These are phyloP conservation scores for Epichloe hybrida DNA, from an alignment of 2,329 filamentous ascomycete species.

Conservation along the genomic window DNA sequence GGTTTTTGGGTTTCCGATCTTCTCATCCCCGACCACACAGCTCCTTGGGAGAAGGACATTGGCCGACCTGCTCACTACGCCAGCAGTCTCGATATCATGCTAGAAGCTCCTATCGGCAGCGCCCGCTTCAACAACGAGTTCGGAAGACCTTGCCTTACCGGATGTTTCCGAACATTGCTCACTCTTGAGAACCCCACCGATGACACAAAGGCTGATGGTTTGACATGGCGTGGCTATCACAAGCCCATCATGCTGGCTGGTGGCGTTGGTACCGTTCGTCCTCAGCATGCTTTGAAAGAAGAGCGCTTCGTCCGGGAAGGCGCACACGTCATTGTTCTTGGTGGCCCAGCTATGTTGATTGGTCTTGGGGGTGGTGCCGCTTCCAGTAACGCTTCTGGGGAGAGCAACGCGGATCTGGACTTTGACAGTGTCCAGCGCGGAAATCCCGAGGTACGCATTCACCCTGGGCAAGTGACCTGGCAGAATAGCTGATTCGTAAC, in stretches of 20 bases:
- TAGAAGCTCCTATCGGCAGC: slow-evolving; percentile 89
- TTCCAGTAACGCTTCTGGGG: slow-evolving; percentile 76
- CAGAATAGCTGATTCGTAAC: not conserved
- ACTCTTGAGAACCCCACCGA: slow-evolving; percentile 23
- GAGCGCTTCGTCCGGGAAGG: slow-evolving; percentile 66
- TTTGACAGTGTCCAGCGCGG: slow-evolving; percentile 96
- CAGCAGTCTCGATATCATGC: slow-evolving; percentile 91
- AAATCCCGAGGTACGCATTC: slow-evolving; percentile 54
- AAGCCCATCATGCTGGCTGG: slow-evolving; percentile 99
- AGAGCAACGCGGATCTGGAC: slow-evolving; percentile 82
- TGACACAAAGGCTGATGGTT: slow-evolving; percentile 26
- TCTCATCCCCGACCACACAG: slow-evolving; percentile 66
- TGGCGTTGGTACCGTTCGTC: slow-evolving; percentile 82
- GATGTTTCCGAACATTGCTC: slow-evolving; percentile 84
- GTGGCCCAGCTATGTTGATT: slow-evolving; percentile 94
- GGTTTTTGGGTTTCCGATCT: slow-evolving; percentile 96
- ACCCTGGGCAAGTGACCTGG: not conserved
- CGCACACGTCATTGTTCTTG: slow-evolving; percentile 84
- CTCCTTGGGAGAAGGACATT: slow-evolving; percentile 85
- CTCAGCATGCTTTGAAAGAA: slow-evolving; percentile 80
- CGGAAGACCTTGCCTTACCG: slow-evolving; percentile 73
- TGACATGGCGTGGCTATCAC: slow-evolving; percentile 70
- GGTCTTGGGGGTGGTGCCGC: slow-evolving; percentile 95
- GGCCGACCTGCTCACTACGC: slow-evolving; percentile 87
- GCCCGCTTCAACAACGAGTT: slow-evolving; percentile 98